Evolutionary conservation across 2,329 filamentous ascomycete genomes (phyloP), one percentile per base, ranked within the genome.

Genomic region (Verticillium nubilum): DNA sequence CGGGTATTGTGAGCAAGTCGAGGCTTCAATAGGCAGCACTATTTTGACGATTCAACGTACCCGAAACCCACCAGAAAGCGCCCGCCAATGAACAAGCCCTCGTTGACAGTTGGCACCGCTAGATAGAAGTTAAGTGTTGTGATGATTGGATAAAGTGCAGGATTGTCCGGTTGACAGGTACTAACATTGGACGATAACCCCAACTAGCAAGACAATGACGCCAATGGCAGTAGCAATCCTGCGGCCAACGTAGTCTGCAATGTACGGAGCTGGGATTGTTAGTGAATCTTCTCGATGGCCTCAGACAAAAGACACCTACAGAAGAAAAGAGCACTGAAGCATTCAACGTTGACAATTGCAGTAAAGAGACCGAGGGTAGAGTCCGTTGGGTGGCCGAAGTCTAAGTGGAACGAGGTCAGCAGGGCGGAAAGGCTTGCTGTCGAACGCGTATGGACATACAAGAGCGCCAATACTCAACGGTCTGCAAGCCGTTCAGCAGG

Each of bases 281-380:
- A 4, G 31, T 37, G 13, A n/a, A 37, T 13, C 33, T 1, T 37
- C 33, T 15, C 15, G 4, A 5, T 15, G 5, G 10, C 10, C n/a
- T n/a, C 4, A 15, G 33, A 37, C 13, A n/a, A 17, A 15, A 5
- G 33, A 3, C n/a, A 37, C 33, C 5, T 5, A 37, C 15, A 37
- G 29, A 86, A 72, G 2, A 82, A 82, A 42, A 87, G 80, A 26
- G 81, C 81, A 52, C 75, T 72, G 61, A 87, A 77, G 59, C 81
- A 82, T 53, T 84, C 84, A 42, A 86, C 78, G 64, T 83, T 83
- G 70, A 86, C 86, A 62, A 83, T 79, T 7, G 84, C 82, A 9
- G 79, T 79, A 3, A 86, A 74, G 31, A 87, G 76, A 57, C 85
- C 85, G 7, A 78, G 70, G 68, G 70, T 64, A 60, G 72, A 67